Conservation (phyloP, 148 eudicot genomes). For the Talinum fruticosum region DNA sequence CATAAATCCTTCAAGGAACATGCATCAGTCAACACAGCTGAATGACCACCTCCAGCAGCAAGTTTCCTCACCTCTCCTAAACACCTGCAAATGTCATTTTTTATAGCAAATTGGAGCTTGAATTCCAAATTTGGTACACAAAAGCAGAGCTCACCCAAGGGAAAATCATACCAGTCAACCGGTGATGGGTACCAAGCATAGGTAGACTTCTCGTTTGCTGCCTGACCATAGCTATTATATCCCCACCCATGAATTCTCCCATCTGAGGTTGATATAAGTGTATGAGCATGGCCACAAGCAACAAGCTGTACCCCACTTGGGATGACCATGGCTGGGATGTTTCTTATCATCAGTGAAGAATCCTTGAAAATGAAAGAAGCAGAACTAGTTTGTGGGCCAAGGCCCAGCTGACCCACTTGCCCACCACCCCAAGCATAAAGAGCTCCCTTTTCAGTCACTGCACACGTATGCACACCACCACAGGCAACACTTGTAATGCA, state of each 20-base stretch:
- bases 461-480: conserved; percentile 96
- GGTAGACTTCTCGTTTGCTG: conserved; percentile 81
- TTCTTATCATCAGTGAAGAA: conserved; percentile 61
- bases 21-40: conserved; percentile 93
- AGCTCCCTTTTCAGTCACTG: conserved; percentile 79
- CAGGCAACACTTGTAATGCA: conserved; percentile 61
- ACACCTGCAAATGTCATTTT: conserved; percentile 54
- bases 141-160: background rate
- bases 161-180: conserved; percentile 75
- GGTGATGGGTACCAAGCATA: conserved; percentile 99
- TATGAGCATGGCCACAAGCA: conserved; percentile 95
- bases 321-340: conserved; percentile 69
- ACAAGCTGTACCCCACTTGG: conserved; percentile 70
- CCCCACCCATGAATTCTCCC: conserved; percentile 99
- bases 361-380: conserved; percentile 65
- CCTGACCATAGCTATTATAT: conserved; percentile 93
- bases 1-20: conserved; percentile 90
- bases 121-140: no score
- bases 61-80: conserved; percentile 91
- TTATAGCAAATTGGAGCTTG: no score
- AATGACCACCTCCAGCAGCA: conserved; percentile 98
- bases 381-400: conserved; percentile 74
- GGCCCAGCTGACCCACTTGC: conserved; percentile 89
- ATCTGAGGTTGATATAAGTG: conserved; percentile 75
- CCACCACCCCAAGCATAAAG: conserved; percentile 98